A percentile compares a stretch with the other conserved stretches of the same genome.
phyloP scores from a whole-genome alignment of 2,329 filamentous ascomycete species.

The Cercospora berteroae region DNA sequence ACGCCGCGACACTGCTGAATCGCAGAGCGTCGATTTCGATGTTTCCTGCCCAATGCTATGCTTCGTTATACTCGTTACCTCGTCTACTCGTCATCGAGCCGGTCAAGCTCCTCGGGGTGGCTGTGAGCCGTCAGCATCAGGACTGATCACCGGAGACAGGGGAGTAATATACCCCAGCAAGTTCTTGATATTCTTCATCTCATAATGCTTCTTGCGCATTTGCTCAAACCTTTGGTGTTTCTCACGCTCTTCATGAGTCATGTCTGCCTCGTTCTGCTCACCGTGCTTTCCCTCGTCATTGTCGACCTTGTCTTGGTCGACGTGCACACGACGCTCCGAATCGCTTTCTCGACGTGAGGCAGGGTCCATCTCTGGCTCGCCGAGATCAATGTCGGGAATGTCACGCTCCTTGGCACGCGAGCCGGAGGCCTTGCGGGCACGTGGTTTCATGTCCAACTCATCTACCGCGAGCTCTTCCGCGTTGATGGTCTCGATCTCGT shows the following conservation, averaged over 20 bases:
- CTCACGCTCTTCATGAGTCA: constrained; percentile 69
- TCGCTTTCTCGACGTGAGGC: constrained; percentile 38
- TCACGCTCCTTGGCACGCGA: constrained; percentile 61
- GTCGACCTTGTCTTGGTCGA: constrained; percentile 55
- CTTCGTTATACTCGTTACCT: constrained; percentile 9
- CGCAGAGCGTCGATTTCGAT: constrained; percentile 1
- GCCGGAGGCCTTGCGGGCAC: constrained; percentile 35
- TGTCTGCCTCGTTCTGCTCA: constrained; percentile 56
- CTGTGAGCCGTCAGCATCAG: constrained; percentile 30
- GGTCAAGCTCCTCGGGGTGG: constrained; percentile 44
- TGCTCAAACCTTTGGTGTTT: constrained; percentile 92
- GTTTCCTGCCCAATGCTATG: constrained; percentile 1
- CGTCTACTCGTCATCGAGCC: constrained; percentile 44
- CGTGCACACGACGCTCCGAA: constrained; percentile 75
- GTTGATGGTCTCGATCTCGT: constrained; percentile 66
- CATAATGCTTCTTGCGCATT: constrained; percentile 93
- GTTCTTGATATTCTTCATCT: constrained; percentile 93
- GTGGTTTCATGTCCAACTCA: constrained; percentile 57
- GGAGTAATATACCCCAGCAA: constrained; percentile 65
- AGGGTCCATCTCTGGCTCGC: constrained; percentile 72
- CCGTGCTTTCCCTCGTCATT: constrained; percentile 54
- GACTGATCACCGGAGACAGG: constrained; percentile 7
- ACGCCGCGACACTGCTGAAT: constrained; percentile 9
- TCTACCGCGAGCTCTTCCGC: constrained; percentile 68
- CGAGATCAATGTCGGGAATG: constrained; percentile 87